These are phyloP conservation scores for Ceriops zippeliana DNA, from an alignment of 345 rosid genomes.

Conservation along the genomic window DNA sequence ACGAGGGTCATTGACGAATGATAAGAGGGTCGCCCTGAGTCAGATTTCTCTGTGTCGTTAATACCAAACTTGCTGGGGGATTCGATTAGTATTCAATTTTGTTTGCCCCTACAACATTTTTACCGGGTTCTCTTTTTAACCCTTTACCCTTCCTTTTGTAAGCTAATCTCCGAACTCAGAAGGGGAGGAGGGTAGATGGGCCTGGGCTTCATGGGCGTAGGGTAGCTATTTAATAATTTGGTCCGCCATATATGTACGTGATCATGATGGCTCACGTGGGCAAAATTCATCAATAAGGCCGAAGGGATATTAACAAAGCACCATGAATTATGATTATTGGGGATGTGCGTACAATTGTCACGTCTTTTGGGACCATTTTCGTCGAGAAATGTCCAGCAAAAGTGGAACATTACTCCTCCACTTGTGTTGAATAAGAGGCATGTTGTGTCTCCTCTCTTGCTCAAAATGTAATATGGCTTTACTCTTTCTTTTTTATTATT, in stretches of 20 bases:
- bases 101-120: too few relatives aligned
- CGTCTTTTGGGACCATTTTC: background rate
- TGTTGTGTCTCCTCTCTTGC: background rate
- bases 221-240: constrained; percentile 34
- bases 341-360: too few relatives aligned
- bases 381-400: background rate
- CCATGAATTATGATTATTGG: too few relatives aligned
- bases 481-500: background rate
- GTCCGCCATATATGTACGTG: constrained; percentile 41
- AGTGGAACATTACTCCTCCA: background rate
- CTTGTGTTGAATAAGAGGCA: background rate
- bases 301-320: too few relatives aligned
- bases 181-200: constrained; percentile 11
- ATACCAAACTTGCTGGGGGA: too few relatives aligned
- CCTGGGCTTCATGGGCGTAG: constrained; percentile 38
- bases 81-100: too few relatives aligned
- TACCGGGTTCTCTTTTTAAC: too few relatives aligned
- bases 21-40: too few relatives aligned
- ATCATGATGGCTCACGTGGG: constrained; percentile 66
- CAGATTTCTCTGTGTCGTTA: too few relatives aligned
- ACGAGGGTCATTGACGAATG: too few relatives aligned
- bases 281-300: constrained; percentile 20
- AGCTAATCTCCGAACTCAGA: too few relatives aligned
- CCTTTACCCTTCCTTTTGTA: too few relatives aligned
- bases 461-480: background rate